phyloP scores from a whole-genome alignment of 2,329 filamentous ascomycete genomes.

The Colletotrichum horii region DNA sequence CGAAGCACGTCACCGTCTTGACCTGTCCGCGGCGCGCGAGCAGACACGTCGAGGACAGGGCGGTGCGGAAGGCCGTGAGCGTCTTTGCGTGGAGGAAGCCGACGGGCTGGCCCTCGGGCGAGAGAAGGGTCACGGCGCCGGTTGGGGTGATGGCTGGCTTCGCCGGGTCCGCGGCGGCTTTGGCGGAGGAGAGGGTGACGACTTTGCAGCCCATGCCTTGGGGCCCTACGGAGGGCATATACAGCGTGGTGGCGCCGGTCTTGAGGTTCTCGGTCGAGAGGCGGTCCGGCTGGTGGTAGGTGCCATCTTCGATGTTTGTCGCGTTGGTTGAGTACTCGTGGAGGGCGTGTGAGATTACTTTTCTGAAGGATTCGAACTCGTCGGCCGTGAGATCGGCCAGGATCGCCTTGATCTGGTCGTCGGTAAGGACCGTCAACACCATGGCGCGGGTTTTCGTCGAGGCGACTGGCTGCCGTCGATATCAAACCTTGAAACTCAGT shows the following conservation, averaged over 20 bases:
- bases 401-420: constrained; percentile 59
- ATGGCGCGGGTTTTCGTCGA: constrained; percentile 36
- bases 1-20: constrained; percentile 82
- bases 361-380: constrained; percentile 59
- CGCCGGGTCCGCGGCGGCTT: constrained; percentile 28
- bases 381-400: constrained; percentile 57
- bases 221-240: constrained; percentile 75
- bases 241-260: constrained; percentile 67
- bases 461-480: neutral
- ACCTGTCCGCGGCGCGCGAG: constrained; percentile 70
- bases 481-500: constrained; percentile 19
- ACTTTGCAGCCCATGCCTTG: constrained; percentile 74
- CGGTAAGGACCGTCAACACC: constrained; percentile 63
- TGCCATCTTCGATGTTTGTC: constrained; percentile 43
- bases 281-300: constrained; percentile 62
- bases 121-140: constrained; percentile 74
- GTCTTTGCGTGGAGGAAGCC: constrained; percentile 77
- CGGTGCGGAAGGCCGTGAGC: constrained; percentile 82
- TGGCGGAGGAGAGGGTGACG: constrained; percentile 62
- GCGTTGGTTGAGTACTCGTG: constrained; percentile 67
- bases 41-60: constrained; percentile 72
- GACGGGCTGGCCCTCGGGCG: constrained; percentile 62
- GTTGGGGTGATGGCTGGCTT: constrained; percentile 53
- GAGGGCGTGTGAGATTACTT: constrained; percentile 54
- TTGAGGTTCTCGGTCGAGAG: constrained; percentile 51